Conservation (phyloP, 176 grass and related monocot genomes). For the Zoysia japonica region DNA sequence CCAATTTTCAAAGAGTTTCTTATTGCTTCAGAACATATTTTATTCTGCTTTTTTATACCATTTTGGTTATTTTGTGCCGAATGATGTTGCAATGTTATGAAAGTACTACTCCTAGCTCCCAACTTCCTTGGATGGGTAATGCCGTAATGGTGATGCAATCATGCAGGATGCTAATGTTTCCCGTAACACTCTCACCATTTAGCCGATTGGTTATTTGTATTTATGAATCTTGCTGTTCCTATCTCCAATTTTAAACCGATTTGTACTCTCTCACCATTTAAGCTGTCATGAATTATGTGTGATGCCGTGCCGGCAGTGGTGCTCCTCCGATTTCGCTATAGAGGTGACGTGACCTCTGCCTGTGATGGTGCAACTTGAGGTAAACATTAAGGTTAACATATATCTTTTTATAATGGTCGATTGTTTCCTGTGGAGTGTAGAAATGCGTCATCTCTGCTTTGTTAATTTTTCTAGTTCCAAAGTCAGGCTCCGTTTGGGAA, state of each 20-base stretch:
- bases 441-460: too few relatives aligned
- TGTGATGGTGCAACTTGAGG: not conserved
- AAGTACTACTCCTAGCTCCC: not conserved
- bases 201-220: not conserved
- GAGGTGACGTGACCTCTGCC: not conserved
- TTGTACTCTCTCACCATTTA: not conserved
- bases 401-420: not conserved
- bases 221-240: not conserved
- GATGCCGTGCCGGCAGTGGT: not conserved
- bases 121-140: not conserved
- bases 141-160: too few relatives aligned
- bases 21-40: not conserved
- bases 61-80: not conserved
- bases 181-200: too few relatives aligned
- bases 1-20: not conserved
- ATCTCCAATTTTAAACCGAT: not conserved
- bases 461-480: too few relatives aligned
- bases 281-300: not conserved
- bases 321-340: too few relatives aligned
- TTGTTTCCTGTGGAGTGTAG: not conserved
- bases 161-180: not conserved
- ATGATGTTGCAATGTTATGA: not conserved
- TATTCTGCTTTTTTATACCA: not conserved
- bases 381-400: not conserved
- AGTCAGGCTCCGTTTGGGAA: too few relatives aligned